Percentiles rank a stretch among this genome's conserved stretches.
Evolutionary conservation across 1,139 yeast species (phyloP).

Genomic region (Hyphopichia burtonii): DNA sequence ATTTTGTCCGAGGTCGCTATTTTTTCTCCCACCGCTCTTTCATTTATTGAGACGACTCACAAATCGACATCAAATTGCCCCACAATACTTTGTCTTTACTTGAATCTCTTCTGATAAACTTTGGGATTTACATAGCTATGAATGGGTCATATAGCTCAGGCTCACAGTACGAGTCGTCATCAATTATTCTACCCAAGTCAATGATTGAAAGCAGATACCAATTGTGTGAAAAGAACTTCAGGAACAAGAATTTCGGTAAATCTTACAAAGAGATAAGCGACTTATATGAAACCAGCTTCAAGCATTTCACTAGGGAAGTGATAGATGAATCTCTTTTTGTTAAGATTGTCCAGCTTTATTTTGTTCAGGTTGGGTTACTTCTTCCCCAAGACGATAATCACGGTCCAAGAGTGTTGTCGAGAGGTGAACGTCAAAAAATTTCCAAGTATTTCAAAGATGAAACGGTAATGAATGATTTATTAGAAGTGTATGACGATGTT

Average conservation of each 20-base stretch:
- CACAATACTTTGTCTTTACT: not conserved
- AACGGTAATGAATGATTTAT: constrained; percentile 21
- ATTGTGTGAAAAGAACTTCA: constrained; percentile 39
- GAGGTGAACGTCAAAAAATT: constrained; percentile 13
- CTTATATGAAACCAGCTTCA: constrained; percentile 22
- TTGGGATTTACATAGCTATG: not conserved
- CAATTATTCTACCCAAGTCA: not conserved
- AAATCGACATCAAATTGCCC: not conserved
- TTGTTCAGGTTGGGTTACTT: constrained; percentile 36
- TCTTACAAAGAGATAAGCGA: constrained; percentile 30
- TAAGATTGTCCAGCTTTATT: constrained; percentile 36
- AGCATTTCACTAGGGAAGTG: constrained; percentile 22
- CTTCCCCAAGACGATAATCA: constrained; percentile 7
- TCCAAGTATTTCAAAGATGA: constrained; percentile 18
- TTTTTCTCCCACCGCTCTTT: not conserved
- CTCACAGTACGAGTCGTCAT: not conserved
- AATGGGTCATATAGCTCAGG: not conserved
- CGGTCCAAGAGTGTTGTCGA: constrained; percentile 1
- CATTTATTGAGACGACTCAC: not conserved
- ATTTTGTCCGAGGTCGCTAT: not conserved
- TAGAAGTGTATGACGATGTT: constrained; percentile 16
- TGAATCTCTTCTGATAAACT: not conserved
- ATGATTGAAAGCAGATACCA: constrained; percentile 29
- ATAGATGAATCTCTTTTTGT: constrained; percentile 28
- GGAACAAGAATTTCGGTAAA: constrained; percentile 35